These are phyloP conservation scores for Schizothecium vesticola DNA, from an alignment of 495 filamentous ascomycete species.

Conservation along the genomic window DNA sequence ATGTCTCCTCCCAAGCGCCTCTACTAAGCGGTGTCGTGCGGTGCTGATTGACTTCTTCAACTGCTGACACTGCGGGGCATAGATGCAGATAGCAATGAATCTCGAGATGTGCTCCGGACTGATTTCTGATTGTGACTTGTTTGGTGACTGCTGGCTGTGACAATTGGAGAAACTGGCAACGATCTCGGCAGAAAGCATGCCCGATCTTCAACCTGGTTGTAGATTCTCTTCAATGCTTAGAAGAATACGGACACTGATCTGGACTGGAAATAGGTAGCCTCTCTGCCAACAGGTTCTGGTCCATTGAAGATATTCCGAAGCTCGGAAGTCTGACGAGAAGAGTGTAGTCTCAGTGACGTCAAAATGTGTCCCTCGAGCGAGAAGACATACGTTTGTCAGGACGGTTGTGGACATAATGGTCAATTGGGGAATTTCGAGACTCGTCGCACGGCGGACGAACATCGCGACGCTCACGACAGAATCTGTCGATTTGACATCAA, in stretches of 20 bases:
- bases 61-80: background rate
- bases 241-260: background rate
- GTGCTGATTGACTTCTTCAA: background rate
- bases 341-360: background rate
- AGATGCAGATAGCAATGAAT: constrained; percentile 1
- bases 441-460: background rate
- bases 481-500: background rate
- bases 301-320: background rate
- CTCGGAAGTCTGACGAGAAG: background rate
- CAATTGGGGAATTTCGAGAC: background rate
- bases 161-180: background rate
- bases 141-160: background rate
- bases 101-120: background rate
- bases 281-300: background rate
- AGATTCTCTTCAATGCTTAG: background rate
- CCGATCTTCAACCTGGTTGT: background rate
- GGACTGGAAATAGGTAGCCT: too few relatives aligned
- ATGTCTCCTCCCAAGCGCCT: constrained; percentile 97
- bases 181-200: background rate
- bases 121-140: background rate
- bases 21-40: constrained; percentile 56
- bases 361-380: background rate
- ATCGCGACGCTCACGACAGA: background rate
- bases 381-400: background rate
- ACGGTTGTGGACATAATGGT: background rate